Conservation (phyloP, 768 basidiomycete species). For the Calvatia gigantea region DNA sequence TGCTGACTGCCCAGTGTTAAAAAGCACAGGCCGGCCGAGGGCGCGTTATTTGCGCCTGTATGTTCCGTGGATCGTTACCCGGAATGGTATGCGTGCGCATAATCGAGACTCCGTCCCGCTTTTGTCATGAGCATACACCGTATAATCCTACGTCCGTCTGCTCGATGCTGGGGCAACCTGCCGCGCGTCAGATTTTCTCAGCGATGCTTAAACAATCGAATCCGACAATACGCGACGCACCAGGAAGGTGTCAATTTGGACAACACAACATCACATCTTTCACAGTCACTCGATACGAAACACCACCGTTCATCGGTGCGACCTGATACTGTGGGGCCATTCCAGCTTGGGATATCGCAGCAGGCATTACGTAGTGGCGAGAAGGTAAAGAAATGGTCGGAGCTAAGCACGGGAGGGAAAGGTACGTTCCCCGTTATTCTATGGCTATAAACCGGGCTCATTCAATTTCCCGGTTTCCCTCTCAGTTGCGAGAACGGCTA, state of each 20-base stretch:
- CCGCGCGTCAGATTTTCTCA: not conserved
- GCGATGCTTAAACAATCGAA: not conserved
- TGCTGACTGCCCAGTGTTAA: too few species aligned
- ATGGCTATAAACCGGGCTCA: not conserved
- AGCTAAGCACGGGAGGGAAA: slow-evolving; percentile 74
- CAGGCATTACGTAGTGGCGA: slow-evolving; percentile 49
- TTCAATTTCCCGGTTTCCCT: not conserved
- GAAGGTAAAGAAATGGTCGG: slow-evolving; percentile 73
- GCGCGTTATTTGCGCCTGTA: slow-evolving; percentile 24
- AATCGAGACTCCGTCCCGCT: slow-evolving; percentile 5
- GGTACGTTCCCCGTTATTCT: slow-evolving; percentile 37
- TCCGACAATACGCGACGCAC: slow-evolving; percentile 42
- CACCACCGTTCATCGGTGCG: slow-evolving; percentile 35
- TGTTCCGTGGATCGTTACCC: slow-evolving; percentile 2
- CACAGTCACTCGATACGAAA: slow-evolving; percentile 62
- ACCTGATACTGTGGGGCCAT: slow-evolving; percentile 72
- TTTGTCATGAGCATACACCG: slow-evolving; percentile 16
- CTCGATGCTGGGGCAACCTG: slow-evolving; percentile 3
- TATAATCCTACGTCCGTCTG: slow-evolving; percentile 3
- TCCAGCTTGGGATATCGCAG: slow-evolving; percentile 67
- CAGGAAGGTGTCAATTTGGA: slow-evolving; percentile 34
- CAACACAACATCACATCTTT: slow-evolving; percentile 49
- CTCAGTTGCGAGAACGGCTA: slow-evolving; percentile 46
- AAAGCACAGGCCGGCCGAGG: not conserved
- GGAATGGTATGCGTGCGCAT: slow-evolving; percentile 7